These are phyloP conservation scores for Coemansia biformis DNA, from an alignment of 192 early-diverging fungal species.

Conservation along the genomic window DNA sequence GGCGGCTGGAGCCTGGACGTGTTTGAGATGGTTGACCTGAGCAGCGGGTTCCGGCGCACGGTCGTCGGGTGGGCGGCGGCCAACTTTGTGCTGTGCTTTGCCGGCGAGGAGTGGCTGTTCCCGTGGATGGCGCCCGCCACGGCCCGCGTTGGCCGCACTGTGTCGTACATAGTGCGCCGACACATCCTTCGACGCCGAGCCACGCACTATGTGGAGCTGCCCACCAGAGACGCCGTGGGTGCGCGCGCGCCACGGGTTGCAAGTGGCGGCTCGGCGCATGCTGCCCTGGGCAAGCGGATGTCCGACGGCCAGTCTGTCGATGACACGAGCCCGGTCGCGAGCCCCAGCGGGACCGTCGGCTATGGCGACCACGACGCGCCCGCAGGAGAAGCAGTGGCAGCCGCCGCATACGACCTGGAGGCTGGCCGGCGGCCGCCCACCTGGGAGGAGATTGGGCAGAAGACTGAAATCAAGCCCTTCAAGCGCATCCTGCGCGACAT, in stretches of 20 bases:
- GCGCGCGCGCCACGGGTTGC: too few relatives aligned
- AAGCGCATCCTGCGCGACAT: conserved; percentile 48
- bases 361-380: too few relatives aligned
- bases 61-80: conserved; percentile 57
- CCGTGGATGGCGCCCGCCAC: conserved; percentile 23
- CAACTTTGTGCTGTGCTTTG: conserved; percentile 48
- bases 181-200: conserved; percentile 9
- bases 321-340: too few relatives aligned
- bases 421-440: conserved; percentile 18
- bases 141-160: conserved; percentile 20
- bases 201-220: conserved; percentile 15
- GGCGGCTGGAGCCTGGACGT: conserved; percentile 43
- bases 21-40: conserved; percentile 67
- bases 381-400: too few relatives aligned
- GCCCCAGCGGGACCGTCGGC: too few relatives aligned
- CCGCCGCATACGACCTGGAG: conserved; percentile 16
- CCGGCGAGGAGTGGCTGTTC: conserved; percentile 44
- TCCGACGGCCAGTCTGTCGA: too few relatives aligned
- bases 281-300: not conserved
- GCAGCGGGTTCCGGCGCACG: conserved; percentile 52
- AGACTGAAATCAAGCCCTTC: conserved; percentile 37
- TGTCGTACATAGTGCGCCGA: conserved; percentile 15
- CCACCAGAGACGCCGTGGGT: conserved; percentile 3
- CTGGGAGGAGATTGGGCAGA: conserved; percentile 41
- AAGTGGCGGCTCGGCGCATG: not conserved